Percentiles rank a stretch among this genome's conserved stretches.
Conservation (phyloP, 148 eudicot genomes). For the Rhododendron ovatum region DNA sequence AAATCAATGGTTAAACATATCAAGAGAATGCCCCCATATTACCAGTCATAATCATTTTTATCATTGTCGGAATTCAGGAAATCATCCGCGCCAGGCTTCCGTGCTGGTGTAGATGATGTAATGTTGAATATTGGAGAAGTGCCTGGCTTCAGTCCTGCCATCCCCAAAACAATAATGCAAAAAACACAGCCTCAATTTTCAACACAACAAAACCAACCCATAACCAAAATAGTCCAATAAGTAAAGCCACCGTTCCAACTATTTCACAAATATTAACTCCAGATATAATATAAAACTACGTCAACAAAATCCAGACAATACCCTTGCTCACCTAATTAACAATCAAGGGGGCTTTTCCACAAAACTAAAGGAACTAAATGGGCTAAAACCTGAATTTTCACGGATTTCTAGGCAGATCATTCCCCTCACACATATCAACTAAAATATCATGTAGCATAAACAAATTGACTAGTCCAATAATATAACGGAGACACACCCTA, state of each 20-base stretch:
- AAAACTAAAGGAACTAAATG: not conserved
- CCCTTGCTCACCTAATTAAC: not conserved
- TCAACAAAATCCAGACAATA: conserved; percentile 1
- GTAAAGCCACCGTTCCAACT: not conserved
- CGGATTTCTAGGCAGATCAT: not conserved
- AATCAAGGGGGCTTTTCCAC: not conserved
- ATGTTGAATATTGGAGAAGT: conserved; percentile 62
- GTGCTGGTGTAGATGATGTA: conserved; percentile 44
- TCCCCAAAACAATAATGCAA: conserved; percentile 11
- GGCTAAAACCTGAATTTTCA: not conserved
- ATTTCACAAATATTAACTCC: not conserved
- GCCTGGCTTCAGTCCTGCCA: conserved; percentile 63
- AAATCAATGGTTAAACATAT: not conserved
- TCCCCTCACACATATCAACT: too few species aligned
- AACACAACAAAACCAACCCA: not conserved
- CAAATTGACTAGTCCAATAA: too few species aligned
- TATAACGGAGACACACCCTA: not conserved
- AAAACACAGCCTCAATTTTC: conserved; percentile 4
- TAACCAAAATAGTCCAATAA: not conserved
- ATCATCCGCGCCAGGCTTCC: conserved; percentile 73
- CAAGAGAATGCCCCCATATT: conserved; percentile 17
- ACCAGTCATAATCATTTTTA: conserved; percentile 96
- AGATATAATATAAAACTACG: not conserved
- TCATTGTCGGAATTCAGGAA: conserved; percentile 81
- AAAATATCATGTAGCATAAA: too few species aligned